Conservation (phyloP, 495 filamentous ascomycete species). For the Lasiosphaeriaceae sp. region DNA sequence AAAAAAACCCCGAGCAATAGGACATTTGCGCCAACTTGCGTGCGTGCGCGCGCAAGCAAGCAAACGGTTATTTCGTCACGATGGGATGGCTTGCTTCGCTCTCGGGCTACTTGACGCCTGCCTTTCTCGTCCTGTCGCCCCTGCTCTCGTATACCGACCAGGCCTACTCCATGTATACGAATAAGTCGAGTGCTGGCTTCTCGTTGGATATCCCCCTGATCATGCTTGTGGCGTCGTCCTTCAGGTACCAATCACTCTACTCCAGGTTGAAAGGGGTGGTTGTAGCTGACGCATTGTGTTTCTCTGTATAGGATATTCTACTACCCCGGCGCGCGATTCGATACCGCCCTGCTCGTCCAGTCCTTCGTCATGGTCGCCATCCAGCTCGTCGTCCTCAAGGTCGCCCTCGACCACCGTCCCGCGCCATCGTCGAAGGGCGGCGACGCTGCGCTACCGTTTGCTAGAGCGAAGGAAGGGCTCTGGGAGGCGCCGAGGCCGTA, state of each 20-base stretch:
- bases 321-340: constrained; percentile 86
- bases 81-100: constrained; percentile 43
- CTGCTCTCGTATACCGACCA: constrained; percentile 88
- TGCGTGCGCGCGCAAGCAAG: too few species aligned
- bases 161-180: constrained; percentile 81
- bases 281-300: constrained; percentile 14
- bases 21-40: too few species aligned
- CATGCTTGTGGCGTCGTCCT: constrained; percentile 90
- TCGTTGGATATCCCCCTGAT: constrained; percentile 86
- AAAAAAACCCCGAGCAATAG: not conserved
- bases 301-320: constrained; percentile 69
- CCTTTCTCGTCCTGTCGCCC: constrained; percentile 73
- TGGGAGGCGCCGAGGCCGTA: constrained; percentile 62
- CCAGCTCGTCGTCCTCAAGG: constrained; percentile 79
- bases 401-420: constrained; percentile 87
- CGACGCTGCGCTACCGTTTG: constrained; percentile 51
- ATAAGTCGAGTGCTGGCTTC: constrained; percentile 82
- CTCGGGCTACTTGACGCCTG: constrained; percentile 48
- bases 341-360: constrained; percentile 74
- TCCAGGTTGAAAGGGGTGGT: too few species aligned
- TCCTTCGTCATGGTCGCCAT: constrained; percentile 82
- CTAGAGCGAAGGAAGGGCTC: constrained; percentile 50
- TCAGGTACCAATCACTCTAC: too few species aligned
- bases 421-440: constrained; percentile 52
- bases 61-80: too few species aligned